Percentiles rank a stretch among this genome's conserved stretches.
These are phyloP conservation scores for Carex myosuroides DNA, from an alignment of 176 grass and related monocot genomes.

Conservation along the genomic window DNA sequence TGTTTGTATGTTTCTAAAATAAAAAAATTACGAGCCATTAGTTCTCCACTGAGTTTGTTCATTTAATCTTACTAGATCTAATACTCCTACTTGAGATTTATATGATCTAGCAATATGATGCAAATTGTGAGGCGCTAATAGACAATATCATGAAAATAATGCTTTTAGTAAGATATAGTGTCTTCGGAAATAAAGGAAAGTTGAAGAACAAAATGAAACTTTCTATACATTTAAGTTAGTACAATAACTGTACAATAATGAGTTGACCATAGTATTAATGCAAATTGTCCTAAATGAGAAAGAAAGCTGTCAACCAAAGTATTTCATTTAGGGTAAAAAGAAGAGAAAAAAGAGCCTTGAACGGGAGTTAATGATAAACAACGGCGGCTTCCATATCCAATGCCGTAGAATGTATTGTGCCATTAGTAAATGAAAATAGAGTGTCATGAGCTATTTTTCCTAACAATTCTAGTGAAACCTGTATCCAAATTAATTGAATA, in stretches of 20 bases:
- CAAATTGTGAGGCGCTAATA: not conserved
- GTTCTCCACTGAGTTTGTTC: not conserved
- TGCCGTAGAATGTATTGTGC: not conserved
- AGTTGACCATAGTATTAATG: not conserved
- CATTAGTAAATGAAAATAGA: not conserved
- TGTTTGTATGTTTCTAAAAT: not conserved
- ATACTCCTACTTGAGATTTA: not conserved
- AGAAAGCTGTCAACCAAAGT: slow-evolving; percentile 10
- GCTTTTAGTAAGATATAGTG: not conserved
- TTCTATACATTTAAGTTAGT: not conserved
- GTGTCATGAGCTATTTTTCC: not conserved
- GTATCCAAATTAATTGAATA: not conserved
- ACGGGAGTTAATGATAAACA: not conserved
- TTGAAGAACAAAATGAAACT: not conserved
- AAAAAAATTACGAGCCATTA: not conserved
- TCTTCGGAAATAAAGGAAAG: not conserved
- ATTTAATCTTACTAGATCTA: not conserved
- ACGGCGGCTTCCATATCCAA: not conserved
- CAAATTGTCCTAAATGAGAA: slow-evolving; percentile 3
- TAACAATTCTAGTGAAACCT: not conserved
- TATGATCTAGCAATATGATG: not conserved
- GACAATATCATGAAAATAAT: not conserved
- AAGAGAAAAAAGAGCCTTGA: not conserved
- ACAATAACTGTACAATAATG: not conserved
- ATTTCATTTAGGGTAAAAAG: not conserved